phyloP scores from a whole-genome alignment of 495 filamentous ascomycete genomes.

The Filosporella fistucella region DNA sequence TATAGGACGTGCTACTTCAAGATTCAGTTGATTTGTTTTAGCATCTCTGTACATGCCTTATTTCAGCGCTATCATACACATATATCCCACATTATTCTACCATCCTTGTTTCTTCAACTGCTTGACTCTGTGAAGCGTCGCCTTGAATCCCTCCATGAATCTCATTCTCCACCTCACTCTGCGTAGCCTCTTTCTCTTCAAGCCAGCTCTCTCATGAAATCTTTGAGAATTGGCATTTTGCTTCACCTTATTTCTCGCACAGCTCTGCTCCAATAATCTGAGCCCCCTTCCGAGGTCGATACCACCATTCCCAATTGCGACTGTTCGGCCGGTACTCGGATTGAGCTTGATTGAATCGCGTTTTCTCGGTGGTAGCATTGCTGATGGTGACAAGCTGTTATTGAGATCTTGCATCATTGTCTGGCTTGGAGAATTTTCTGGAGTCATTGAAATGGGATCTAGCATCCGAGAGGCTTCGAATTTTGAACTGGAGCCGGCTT shows the following conservation, averaged over 20 bases:
- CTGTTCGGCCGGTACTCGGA: constrained; percentile 53
- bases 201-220: constrained; percentile 66
- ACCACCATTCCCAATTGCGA: constrained; percentile 38
- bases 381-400: too few relatives aligned
- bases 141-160: constrained; percentile 63
- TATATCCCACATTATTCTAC: constrained; percentile 34
- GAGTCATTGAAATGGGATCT: too few relatives aligned
- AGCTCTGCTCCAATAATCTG: constrained; percentile 39
- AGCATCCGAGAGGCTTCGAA: too few relatives aligned
- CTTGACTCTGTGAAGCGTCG: constrained; percentile 52
- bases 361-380: too few relatives aligned
- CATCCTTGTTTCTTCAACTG: constrained; percentile 70
- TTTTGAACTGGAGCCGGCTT: too few relatives aligned
- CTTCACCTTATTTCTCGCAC: constrained; percentile 48
- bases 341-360: constrained; percentile 36
- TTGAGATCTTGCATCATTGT: too few relatives aligned
- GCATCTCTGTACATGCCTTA: too few relatives aligned
- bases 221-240: constrained; percentile 45
- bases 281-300: constrained; percentile 54
- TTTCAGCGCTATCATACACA: constrained; percentile 7
- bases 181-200: constrained; percentile 69
- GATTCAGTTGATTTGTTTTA: too few relatives aligned
- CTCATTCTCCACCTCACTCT: constrained; percentile 60
- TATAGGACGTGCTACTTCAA: too few relatives aligned
- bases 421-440: too few relatives aligned